These are phyloP conservation scores for Cucurbita ficifolia DNA, from an alignment of 306 rosid genomes.

Conservation along the genomic window DNA sequence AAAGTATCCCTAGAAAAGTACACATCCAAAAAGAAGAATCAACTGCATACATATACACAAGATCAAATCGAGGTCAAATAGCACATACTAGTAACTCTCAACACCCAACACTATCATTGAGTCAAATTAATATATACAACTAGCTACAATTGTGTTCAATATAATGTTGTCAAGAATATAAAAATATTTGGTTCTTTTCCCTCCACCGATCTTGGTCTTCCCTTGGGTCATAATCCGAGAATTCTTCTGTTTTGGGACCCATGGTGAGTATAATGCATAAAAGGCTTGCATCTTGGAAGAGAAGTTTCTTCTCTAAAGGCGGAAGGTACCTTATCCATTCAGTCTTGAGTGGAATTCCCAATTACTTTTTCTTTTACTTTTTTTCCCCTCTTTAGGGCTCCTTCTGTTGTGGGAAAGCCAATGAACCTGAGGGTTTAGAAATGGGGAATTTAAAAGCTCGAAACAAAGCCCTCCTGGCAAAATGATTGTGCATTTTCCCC, in stretches of 20 bases:
- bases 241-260: neutral
- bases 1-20: slow-evolving; percentile 59
- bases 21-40: neutral
- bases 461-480: neutral
- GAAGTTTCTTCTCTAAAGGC: neutral
- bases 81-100: neutral
- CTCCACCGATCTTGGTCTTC: neutral
- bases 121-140: neutral
- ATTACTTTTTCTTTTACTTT: neutral
- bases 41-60: neutral
- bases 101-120: neutral
- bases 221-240: neutral
- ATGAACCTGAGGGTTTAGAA: neutral
- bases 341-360: neutral
- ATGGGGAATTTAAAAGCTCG: neutral
- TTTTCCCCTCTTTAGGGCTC: neutral
- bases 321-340: too few species aligned
- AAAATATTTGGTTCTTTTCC: neutral
- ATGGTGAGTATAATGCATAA: neutral
- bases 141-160: neutral
- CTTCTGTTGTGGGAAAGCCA: neutral
- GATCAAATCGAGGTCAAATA: neutral
- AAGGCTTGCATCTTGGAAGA: neutral
- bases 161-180: neutral
- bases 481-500: neutral